These are phyloP conservation scores for Myriosclerotinia duriaeana DNA, from an alignment of 2,329 filamentous ascomycete genomes.

Conservation along the genomic window DNA sequence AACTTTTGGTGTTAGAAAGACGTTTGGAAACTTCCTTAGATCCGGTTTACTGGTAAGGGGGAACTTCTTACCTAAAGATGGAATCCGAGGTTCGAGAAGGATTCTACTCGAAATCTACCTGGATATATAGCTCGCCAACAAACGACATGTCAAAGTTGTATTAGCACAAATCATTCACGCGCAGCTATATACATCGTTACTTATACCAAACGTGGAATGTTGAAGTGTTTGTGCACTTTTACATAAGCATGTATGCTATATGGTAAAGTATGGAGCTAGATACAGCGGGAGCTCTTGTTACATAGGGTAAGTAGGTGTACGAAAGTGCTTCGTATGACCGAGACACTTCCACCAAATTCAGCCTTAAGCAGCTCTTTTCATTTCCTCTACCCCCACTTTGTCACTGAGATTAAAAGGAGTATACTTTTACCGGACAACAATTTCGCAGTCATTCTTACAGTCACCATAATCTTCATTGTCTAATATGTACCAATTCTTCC, in stretches of 20 bases:
- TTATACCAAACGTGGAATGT: not conserved
- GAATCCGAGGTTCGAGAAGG: not conserved
- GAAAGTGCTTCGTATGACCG: not conserved
- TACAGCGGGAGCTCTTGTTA: not conserved
- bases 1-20: not conserved
- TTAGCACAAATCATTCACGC: not conserved
- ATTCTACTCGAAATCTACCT: not conserved
- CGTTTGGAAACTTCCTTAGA: not conserved
- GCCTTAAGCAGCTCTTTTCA: conserved; percentile 13
- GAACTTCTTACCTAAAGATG: not conserved
- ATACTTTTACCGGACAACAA: conserved; percentile 14
- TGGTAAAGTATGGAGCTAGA: not conserved
- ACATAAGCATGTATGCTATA: not conserved
- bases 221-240: not conserved
- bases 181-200: not conserved
- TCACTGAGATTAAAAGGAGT: conserved; percentile 18
- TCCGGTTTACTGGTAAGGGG: not conserved
- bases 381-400: not conserved
- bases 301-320: not conserved
- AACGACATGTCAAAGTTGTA: not conserved
- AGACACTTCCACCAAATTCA: not conserved
- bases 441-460: conserved; percentile 20
- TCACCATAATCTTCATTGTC: conserved; percentile 22
- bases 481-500: conserved; percentile 1
- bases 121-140: conserved; percentile 3